Evolutionary conservation across 2,329 filamentous ascomycete genomes (phyloP), one percentile per base, ranked within the genome.

Genomic region (Hymenoscyphus fructigenus): DNA sequence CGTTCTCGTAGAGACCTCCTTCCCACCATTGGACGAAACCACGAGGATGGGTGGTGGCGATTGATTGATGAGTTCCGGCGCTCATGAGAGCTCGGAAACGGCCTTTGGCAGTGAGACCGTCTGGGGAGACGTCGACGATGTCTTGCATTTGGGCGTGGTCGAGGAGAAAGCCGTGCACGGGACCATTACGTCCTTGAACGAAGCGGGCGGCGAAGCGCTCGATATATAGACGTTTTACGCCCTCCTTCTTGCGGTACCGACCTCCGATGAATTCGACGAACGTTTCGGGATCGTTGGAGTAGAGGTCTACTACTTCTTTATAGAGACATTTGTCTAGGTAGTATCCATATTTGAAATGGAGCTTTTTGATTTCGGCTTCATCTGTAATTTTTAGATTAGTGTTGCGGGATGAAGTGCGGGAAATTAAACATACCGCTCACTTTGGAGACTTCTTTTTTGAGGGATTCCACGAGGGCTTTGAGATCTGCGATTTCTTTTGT

Each of bases 251-350:
- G 63, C 79, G 79, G 75, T 84, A 85, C 44, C 83, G 80, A 3
- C 81, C 82, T 32, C 82, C 83, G 1, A 85, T 79, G 69, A 86
- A 86, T 72, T 86, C 83, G 61, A 85, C 83, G 68, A 81, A 84
- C 23, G 82, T 80, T 62, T 84, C 82, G 0, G 81, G 80, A 65
- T 83, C 79, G 73, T 85, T 77, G 12, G 83, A 77, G 72, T 80
- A 85, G 71, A 86, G 81, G 60, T 80, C 77, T 15, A 79, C 78
- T 61, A 81, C 82, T 76, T 85, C 82, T 67, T 84, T 79, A 74
- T 85, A 86, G 1, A 86, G 76, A 66, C 83, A 86, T 68, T 86
- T 86, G 75, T 86, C 84, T 29, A 86, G 77, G 71, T 85, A 86
- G 73, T 86, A 85, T 29, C 83, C 84, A 73, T 85, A 86, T 66